Evolutionary conservation across 495 filamentous ascomycete species (phyloP).

Genomic region (Annulohypoxylon bovei): DNA sequence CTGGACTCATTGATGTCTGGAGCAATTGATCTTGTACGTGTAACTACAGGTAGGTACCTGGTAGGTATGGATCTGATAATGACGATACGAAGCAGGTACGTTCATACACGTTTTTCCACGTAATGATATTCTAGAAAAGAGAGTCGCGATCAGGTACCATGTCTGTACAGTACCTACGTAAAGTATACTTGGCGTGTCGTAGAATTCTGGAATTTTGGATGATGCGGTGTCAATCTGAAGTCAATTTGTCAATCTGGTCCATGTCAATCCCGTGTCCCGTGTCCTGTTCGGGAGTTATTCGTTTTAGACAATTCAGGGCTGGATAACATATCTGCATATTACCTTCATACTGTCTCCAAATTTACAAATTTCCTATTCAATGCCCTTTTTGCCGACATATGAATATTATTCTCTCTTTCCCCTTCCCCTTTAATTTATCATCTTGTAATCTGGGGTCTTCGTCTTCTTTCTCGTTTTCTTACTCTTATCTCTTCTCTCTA

Average conservation of each 20-base stretch:
- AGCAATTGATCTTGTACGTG: too few species aligned
- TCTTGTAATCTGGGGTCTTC: neutral
- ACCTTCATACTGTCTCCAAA: slow-evolving; percentile 13
- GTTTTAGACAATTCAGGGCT: neutral
- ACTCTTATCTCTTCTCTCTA: neutral
- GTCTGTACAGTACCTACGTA: neutral
- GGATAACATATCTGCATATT: too few species aligned
- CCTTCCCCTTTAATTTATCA: slow-evolving; percentile 21
- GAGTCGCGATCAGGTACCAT: neutral
- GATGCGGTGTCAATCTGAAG: slow-evolving; percentile 4
- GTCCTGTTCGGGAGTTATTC: slow-evolving; percentile 23
- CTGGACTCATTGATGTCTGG: too few species aligned
- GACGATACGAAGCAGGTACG: slow-evolving; percentile 22
- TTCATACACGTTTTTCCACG: neutral
- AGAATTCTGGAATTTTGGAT: slow-evolving; percentile 7
- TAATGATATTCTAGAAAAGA: neutral
- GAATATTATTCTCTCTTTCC: slow-evolving; percentile 3
- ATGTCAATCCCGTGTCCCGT: neutral
- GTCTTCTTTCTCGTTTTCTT: slow-evolving; percentile 2
- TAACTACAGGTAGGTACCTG: slow-evolving; percentile 10
- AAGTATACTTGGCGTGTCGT: neutral
- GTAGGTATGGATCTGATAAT: slow-evolving; percentile 16
- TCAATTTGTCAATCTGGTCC: neutral
- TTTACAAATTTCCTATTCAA: slow-evolving; percentile 10
- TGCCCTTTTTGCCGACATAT: slow-evolving; percentile 6